Base-by-base conservation (phyloP, 1,284 basidiomycete genomes). In the Malassezia equina region DNA sequence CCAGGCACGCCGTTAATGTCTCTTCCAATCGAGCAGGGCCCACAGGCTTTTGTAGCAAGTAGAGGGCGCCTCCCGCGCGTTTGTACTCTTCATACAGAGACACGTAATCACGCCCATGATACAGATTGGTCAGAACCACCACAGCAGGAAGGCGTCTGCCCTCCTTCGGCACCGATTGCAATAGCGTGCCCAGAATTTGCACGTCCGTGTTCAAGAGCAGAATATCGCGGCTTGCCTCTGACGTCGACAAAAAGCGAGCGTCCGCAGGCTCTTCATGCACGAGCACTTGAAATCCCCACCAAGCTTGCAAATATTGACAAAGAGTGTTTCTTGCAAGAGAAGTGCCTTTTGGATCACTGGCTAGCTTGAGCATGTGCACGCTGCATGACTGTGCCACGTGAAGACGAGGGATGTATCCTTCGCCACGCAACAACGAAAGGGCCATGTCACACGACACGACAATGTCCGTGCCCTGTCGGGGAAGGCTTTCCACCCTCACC, bases 381-480 rank as follows among this genome's bases (percentile, higher is more conserved):
- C 79, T 79, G 17, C 81, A 81, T 2, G 81, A 78, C 21, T 60
- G 50, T 19, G 62, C 43, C 50, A 72, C 75, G 43, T 79, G 70
- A 24, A 78, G 75, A 32, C 78, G 78, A 19, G 82, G 79, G 7
- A 77, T 56, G 56, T 72, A 72, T 9, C 4, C 34, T 3, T 5
- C 19, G n/a, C 19, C 13, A 5, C 11, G 36, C 36, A 15, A 39
- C 2, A 19, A 19, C 21, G 36, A 21, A 7, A 39, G 7, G 34
- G 19, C 36, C n/a, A 88, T 86, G 48, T 83, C 82, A 73, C 94
- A 89, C 0, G 83, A 83, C 40, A 94, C 83, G 62, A 86, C 86
- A 75, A 95, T 90, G 71, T 94, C 90, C 6, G 90, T 95, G n/a
- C 90, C 90, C 47, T 84, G 79, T 21, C 83, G 87, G 75, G 91